Percentiles rank a stretch among this genome's conserved stretches.
Conservation (phyloP, 495 filamentous ascomycete genomes). For the Parathielavia hyrcaniae region DNA sequence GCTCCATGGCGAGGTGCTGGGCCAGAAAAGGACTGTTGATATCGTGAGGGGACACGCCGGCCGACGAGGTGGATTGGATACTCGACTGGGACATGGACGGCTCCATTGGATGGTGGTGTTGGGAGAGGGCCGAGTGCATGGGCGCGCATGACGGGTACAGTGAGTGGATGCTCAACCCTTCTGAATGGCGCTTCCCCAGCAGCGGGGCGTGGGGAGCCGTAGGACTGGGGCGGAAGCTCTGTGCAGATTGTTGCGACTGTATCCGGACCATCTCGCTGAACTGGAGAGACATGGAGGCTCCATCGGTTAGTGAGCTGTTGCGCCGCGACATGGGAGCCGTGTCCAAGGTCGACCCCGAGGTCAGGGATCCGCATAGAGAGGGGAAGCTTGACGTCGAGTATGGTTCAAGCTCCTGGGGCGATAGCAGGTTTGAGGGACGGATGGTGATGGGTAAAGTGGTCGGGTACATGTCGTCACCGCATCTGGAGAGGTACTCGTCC, state of each 20-base stretch:
- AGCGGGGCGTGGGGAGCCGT: conserved; percentile 22
- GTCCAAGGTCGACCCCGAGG: conserved; percentile 39
- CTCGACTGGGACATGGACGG: conserved; percentile 32
- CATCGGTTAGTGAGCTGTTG: conserved; percentile 40
- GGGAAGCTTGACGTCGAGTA: conserved; percentile 21
- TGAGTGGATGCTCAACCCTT: conserved; percentile 25
- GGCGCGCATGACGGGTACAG: conserved; percentile 33
- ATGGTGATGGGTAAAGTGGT: conserved; percentile 23
- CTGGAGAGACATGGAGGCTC: conserved; percentile 31
- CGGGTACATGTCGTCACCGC: conserved; percentile 7
- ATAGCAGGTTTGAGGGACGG: conserved; percentile 13
- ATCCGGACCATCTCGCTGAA: conserved; percentile 41
- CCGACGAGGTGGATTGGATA: conserved; percentile 20
- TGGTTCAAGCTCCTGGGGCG: conserved; percentile 16
- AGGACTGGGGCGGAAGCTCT: conserved; percentile 25
- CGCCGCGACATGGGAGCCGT: conserved; percentile 43
- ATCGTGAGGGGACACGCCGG: conserved; percentile 4
- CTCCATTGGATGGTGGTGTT: conserved; percentile 34
- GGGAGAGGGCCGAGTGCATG: conserved; percentile 20
- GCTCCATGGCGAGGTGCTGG: conserved; percentile 37
- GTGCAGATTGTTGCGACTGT: conserved; percentile 37
- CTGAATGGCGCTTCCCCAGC: conserved; percentile 32
- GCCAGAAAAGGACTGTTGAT: conserved; percentile 9
- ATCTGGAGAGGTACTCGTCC: conserved; percentile 24
- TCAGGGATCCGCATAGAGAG: conserved; percentile 43